Conservation (phyloP, 1,139 yeast genomes). For the Trichomonascaceae sp. region DNA sequence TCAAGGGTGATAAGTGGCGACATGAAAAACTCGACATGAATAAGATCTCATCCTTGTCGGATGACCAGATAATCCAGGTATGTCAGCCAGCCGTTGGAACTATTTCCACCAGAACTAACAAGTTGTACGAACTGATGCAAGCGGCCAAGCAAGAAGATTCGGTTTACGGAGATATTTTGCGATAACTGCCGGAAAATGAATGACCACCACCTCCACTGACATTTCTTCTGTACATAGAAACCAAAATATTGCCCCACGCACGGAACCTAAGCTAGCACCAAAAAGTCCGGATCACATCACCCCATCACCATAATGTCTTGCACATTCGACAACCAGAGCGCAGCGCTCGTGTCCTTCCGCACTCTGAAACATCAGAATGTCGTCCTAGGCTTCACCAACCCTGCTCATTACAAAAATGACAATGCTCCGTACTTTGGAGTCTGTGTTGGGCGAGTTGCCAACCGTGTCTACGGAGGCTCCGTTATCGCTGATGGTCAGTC, state of each 20-base stretch:
- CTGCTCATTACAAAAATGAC: constrained; percentile 14
- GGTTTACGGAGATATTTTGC: constrained; percentile 16
- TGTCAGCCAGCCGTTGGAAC: too few relatives aligned
- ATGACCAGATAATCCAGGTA: constrained; percentile 89
- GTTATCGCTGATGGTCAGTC: constrained; percentile 31
- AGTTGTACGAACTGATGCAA: constrained; percentile 54
- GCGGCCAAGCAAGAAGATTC: constrained; percentile 35
- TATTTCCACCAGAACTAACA: constrained; percentile 1
- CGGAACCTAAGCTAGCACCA: too few relatives aligned
- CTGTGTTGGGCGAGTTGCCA: constrained; percentile 53
- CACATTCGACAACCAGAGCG: constrained; percentile 10
- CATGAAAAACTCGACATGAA: constrained; percentile 50
- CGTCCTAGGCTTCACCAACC: constrained; percentile 15
- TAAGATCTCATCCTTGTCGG: constrained; percentile 70
- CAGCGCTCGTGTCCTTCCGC: constrained; percentile 17
- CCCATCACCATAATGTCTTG: too few relatives aligned
- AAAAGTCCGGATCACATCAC: too few relatives aligned
- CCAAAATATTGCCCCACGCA: too few relatives aligned
- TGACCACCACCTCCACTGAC: too few relatives aligned
- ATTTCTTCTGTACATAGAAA: too few relatives aligned
- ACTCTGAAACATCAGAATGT: constrained; percentile 17
- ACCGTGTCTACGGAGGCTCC: constrained; percentile 39
- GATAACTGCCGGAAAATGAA: too few relatives aligned
- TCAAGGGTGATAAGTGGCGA: constrained; percentile 71
- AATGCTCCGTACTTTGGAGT: constrained; percentile 46